phyloP scores from a whole-genome alignment of 2,329 filamentous ascomycete species.

The Hypoxylon sp. region DNA sequence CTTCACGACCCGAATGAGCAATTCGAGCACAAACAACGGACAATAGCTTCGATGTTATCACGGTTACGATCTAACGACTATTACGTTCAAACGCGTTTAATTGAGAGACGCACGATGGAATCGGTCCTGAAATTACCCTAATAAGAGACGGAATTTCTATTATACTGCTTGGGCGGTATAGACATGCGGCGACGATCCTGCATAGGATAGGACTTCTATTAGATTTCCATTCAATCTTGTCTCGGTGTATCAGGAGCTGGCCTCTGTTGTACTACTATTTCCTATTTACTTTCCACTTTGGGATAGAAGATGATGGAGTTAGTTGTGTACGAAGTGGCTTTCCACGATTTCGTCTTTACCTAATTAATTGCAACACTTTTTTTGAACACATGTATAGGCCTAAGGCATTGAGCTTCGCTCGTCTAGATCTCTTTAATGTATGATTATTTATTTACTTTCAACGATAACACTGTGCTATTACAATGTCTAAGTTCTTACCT shows the following conservation, averaged over 20 bases:
- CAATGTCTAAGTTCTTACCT: constrained; percentile 6
- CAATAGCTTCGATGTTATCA: neutral
- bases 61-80: constrained; percentile 14
- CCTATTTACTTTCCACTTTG: constrained; percentile 1
- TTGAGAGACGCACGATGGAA: constrained; percentile 1
- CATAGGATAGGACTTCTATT: neutral
- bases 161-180: neutral
- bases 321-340: constrained; percentile 2
- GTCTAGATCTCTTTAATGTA: constrained; percentile 17
- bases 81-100: constrained; percentile 8
- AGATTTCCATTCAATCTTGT: neutral
- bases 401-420: neutral
- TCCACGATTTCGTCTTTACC: constrained; percentile 21
- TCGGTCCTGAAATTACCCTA: neutral
- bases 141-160: neutral
- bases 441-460: neutral
- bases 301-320: neutral
- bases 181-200: neutral
- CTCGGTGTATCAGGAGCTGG: constrained; percentile 1
- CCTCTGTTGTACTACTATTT: neutral
- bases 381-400: constrained; percentile 10
- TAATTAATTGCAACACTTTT: neutral
- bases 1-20: constrained; percentile 52
- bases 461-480: constrained; percentile 18
- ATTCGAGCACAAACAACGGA: constrained; percentile 1